A percentile compares a stretch with the other conserved stretches of the same genome.
Conservation (phyloP, 768 basidiomycete species). For the Lentinula sp. region DNA sequence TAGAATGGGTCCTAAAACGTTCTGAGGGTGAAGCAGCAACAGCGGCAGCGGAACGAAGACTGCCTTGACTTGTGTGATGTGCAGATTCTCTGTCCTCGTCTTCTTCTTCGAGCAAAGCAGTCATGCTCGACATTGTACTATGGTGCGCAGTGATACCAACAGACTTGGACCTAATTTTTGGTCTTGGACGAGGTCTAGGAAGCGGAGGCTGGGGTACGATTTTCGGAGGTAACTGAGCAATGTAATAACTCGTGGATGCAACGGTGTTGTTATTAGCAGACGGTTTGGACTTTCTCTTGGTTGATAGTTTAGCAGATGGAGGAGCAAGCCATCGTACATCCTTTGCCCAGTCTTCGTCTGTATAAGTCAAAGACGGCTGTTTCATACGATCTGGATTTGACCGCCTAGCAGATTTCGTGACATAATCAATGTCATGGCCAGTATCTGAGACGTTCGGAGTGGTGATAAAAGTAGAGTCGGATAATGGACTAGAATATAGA, state of each 20-base stretch:
- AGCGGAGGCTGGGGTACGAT: not conserved
- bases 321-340: slow-evolving; percentile 60
- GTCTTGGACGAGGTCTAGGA: not conserved
- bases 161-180: slow-evolving; percentile 17
- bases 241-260: slow-evolving; percentile 14
- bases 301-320: not conserved
- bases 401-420: slow-evolving; percentile 7
- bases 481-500: slow-evolving; percentile 16
- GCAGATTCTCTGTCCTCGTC: slow-evolving; percentile 27
- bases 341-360: slow-evolving; percentile 60
- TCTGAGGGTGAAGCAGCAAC: not conserved
- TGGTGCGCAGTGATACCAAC: slow-evolving; percentile 26
- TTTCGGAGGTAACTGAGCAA: slow-evolving; percentile 6
- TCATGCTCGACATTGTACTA: slow-evolving; percentile 47
- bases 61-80: not conserved
- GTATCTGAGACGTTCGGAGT: slow-evolving; percentile 26
- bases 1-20: not conserved
- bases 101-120: slow-evolving; percentile 47
- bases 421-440: slow-evolving; percentile 12
- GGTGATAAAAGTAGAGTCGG: slow-evolving; percentile 33
- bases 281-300: slow-evolving; percentile 1
- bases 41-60: not conserved
- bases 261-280: slow-evolving; percentile 8
- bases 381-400: slow-evolving; percentile 9
- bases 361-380: slow-evolving; percentile 28